These are phyloP conservation scores for Lentinula novae-zelandiae DNA, from an alignment of 1,284 basidiomycete genomes.

Conservation along the genomic window DNA sequence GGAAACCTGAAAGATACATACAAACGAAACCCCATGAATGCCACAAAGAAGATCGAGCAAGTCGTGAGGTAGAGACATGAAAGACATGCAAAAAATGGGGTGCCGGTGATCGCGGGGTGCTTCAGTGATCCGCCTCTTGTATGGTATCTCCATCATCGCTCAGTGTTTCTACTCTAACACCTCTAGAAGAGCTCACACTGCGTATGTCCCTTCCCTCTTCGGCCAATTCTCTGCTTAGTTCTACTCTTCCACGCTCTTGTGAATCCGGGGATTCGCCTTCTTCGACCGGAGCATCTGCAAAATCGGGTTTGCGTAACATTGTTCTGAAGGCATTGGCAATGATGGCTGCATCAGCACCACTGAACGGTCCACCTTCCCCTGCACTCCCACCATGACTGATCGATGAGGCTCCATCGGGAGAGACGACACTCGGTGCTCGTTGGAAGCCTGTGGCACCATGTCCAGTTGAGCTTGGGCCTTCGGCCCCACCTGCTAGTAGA, in stretches of 20 bases:
- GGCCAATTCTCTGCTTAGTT: slow-evolving; percentile 65
- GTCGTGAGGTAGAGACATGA: neutral
- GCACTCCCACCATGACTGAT: slow-evolving; percentile 57
- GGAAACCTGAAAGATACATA: neutral
- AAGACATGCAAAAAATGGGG: slow-evolving; percentile 7
- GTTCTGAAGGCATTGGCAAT: slow-evolving; percentile 86
- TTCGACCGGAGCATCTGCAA: slow-evolving; percentile 60
- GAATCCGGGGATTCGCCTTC: slow-evolving; percentile 59
- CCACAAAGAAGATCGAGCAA: slow-evolving; percentile 5
- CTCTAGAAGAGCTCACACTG: slow-evolving; percentile 73
- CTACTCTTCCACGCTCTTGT: slow-evolving; percentile 33
- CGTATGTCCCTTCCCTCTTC: slow-evolving; percentile 81
- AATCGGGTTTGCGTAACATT: slow-evolving; percentile 80
- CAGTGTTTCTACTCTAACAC: slow-evolving; percentile 69
- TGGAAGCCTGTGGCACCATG: slow-evolving; percentile 23
- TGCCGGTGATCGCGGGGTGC: neutral
- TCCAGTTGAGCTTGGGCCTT: slow-evolving; percentile 27
- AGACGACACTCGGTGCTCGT: slow-evolving; percentile 42
- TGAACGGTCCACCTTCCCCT: slow-evolving; percentile 64
- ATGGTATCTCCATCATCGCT: slow-evolving; percentile 54
- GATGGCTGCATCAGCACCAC: slow-evolving; percentile 75
- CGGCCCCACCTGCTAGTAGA: slow-evolving; percentile 36
- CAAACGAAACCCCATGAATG: slow-evolving; percentile 7
- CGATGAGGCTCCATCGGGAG: slow-evolving; percentile 64
- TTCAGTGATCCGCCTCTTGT: slow-evolving; percentile 37